These are phyloP conservation scores for Phytophthora tentaculata DNA, from an alignment of 352 stramenopile species.

Conservation along the genomic window DNA sequence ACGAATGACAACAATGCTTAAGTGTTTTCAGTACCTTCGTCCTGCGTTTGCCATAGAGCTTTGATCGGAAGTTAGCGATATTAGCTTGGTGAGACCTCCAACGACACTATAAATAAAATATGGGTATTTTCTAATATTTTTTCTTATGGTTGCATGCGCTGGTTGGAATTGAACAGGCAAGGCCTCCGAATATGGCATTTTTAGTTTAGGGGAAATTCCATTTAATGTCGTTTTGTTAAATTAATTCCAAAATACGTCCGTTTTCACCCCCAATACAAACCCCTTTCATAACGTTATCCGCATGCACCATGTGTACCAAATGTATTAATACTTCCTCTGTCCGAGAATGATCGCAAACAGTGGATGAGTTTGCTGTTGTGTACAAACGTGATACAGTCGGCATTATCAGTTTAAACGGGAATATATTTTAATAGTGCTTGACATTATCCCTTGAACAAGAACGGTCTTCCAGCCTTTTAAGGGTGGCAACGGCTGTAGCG, in stretches of 20 bases:
- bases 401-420: not conserved
- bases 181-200: too few species aligned
- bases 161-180: too few species aligned
- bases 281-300: too few species aligned
- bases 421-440: not conserved
- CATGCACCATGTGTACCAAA: too few species aligned
- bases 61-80: not conserved
- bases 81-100: not conserved
- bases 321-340: too few species aligned
- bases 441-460: not conserved
- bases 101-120: not conserved
- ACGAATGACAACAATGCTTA: not conserved
- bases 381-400: not conserved
- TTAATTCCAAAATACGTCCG: too few species aligned
- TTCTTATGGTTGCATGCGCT: not conserved
- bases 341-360: not conserved
- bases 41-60: not conserved
- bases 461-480: not conserved
- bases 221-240: too few species aligned
- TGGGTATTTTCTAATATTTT: not conserved
- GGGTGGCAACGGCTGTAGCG: too few species aligned
- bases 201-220: too few species aligned
- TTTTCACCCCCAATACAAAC: too few species aligned
- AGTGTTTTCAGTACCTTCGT: not conserved
- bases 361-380: not conserved